These are phyloP conservation scores for Dictyostelium firmibasis DNA, from an alignment of 78 protist species.

Conservation along the genomic window DNA sequence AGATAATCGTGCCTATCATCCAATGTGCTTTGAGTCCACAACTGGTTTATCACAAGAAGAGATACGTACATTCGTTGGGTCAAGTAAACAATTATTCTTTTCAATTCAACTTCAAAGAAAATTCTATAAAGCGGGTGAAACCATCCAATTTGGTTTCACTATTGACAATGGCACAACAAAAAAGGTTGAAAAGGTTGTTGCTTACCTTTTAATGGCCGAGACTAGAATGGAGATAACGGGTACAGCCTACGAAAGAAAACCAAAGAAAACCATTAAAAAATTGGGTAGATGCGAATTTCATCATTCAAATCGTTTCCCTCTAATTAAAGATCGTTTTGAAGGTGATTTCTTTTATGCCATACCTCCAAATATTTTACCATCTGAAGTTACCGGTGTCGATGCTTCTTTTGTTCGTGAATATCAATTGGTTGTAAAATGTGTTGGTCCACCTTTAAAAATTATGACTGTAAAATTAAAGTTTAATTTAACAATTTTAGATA, in stretches of 20 bases:
- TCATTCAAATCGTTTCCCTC: conserved; percentile 59
- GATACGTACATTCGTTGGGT: conserved; percentile 19
- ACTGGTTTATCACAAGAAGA: conserved; percentile 77
- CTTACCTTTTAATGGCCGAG: conserved; percentile 48
- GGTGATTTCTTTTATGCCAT: conserved; percentile 67
- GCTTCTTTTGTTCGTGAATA: conserved; percentile 70
- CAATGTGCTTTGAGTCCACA: conserved; percentile 56
- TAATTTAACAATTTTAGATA: conserved; percentile 68
- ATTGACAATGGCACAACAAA: conserved; percentile 61
- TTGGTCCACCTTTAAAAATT: conserved; percentile 43
- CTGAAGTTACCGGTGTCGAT: conserved; percentile 76
- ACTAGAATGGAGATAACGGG: conserved; percentile 67
- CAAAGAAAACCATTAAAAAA: conserved; percentile 29
- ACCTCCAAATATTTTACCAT: conserved; percentile 63
- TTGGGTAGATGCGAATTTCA: conserved; percentile 65
- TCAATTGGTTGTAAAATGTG: conserved; percentile 77
- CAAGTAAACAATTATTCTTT: conserved; percentile 37
- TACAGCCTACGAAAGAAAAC: conserved; percentile 48
- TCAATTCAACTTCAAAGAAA: conserved; percentile 70
- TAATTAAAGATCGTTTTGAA: conserved; percentile 71
- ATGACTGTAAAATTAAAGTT: conserved; percentile 73
- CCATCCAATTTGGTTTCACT: conserved; percentile 67
- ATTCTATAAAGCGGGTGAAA: conserved; percentile 71
- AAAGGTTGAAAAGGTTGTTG: conserved; percentile 69
- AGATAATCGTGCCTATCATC: conserved; percentile 63